Base-by-base conservation (phyloP, 2,329 filamentous ascomycete genomes). In the Ophidiomyces ophidiicola region DNA sequence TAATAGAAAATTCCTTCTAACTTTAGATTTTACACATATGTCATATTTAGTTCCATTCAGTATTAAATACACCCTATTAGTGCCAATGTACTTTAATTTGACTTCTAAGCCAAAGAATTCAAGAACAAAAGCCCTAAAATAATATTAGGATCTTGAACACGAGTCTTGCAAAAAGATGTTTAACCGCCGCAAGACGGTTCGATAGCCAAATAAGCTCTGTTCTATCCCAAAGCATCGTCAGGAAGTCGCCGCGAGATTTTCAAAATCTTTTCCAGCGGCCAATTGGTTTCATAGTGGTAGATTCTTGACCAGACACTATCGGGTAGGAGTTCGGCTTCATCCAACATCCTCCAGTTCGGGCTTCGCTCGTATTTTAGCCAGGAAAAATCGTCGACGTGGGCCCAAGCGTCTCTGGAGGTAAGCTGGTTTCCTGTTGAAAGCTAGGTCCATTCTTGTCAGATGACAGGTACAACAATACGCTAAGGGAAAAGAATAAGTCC, bases 361-460 rank as follows among this genome's bases (percentile, higher is more conserved):
- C 84, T 94, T 20, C 76, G 75, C 42, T 82, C 84, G 11, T 74
- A 70, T 59, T 87, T 92, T 46, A 94, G 72, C 90, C 90, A 96
- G 62, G 93, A 93, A 69, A 98, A 98, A 58, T 98, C 90, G 58
- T 96, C 84, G 11, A 96, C 82, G 52, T 90, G 77, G 50, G 87
- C 73, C 84, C 85, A 98, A 51, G 81, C 74, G 56, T 93, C 88
- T 39, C 55, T 50, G 5, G 56, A 46, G 20, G 58, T 49, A 3
- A 49, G 47, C 23, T 51, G 50, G 41, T 56, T 55, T 20, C 58
- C 52, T 12, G 54, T 44, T 30, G 58, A 43, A 23, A 54, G 47
- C 55, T 62, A 8, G 8, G 15, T 36, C 12, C 23, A 20, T 6
- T 24, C 12, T 14, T 34, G n/a, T n/a, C n/a, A n/a, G n/a, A n/a